phyloP scores from a whole-genome alignment of 2,329 filamentous ascomycete species.

The Diaporthe citrichinensis region DNA sequence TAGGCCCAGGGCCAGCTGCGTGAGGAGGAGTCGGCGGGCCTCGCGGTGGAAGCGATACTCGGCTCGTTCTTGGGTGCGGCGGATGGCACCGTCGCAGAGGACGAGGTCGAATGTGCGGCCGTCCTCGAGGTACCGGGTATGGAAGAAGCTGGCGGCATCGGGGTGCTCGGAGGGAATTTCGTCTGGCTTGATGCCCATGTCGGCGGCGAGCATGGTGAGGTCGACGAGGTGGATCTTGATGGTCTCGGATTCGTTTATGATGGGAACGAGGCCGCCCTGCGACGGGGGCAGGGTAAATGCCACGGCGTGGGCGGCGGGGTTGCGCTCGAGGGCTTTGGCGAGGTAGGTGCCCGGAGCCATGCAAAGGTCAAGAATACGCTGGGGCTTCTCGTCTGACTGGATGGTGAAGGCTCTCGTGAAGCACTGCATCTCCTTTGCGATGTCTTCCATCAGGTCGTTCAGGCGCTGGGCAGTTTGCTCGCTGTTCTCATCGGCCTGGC shows the following conservation, averaged over 20 bases:
- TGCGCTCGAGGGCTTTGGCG: neutral
- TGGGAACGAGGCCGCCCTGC: constrained; percentile 57
- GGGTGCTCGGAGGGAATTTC: constrained; percentile 52
- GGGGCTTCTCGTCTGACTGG: neutral
- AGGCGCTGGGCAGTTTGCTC: neutral
- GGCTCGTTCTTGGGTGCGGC: constrained; percentile 54
- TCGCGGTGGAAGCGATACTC: constrained; percentile 54
- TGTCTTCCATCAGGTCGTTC: neutral
- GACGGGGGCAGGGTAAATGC: constrained; percentile 58
- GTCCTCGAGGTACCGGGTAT: constrained; percentile 51
- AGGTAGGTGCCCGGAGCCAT: constrained; percentile 25
- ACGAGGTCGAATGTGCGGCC: constrained; percentile 59
- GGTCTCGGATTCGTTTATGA: constrained; percentile 44
- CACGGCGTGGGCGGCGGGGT: constrained; percentile 1
- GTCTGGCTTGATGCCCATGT: constrained; percentile 55
- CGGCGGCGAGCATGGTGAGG: constrained; percentile 65
- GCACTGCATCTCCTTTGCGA: constrained; percentile 22
- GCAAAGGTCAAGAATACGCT: constrained; percentile 33
- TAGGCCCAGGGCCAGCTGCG: constrained; percentile 62
- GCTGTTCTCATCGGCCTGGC: neutral
- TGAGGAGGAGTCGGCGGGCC: constrained; percentile 51
- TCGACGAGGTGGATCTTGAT: constrained; percentile 55
- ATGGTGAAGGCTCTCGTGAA: constrained; percentile 10
- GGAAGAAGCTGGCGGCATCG: constrained; percentile 48
- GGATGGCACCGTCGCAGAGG: constrained; percentile 63